These are phyloP conservation scores for Aspergillus fructus DNA, from an alignment of 2,329 filamentous ascomycete species.

Conservation along the genomic window DNA sequence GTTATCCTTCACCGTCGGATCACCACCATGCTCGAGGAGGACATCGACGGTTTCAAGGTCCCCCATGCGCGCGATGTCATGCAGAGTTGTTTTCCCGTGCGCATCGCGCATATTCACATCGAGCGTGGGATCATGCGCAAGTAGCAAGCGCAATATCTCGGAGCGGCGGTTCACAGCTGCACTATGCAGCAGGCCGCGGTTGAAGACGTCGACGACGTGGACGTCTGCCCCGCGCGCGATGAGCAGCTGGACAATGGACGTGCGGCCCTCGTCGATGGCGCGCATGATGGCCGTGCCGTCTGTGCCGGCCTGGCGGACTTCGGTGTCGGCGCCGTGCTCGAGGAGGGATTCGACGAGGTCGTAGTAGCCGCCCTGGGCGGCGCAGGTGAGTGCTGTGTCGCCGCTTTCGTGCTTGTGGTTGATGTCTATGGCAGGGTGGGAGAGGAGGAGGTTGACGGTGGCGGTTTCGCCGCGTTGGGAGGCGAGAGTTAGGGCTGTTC, in stretches of 20 bases:
- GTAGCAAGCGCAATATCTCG: background rate
- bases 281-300: conserved; percentile 8
- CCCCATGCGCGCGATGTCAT: conserved; percentile 1
- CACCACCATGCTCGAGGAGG: conserved; percentile 4
- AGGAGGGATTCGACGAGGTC: conserved; percentile 2
- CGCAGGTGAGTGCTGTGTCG: background rate
- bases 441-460: background rate
- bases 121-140: background rate
- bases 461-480: background rate
- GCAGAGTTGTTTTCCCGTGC: conserved; percentile 7
- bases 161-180: conserved; percentile 3
- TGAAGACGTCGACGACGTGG: conserved; percentile 9
- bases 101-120: conserved; percentile 9
- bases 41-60: background rate
- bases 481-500: conserved; percentile 1
- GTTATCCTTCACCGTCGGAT: conserved; percentile 9
- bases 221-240: background rate
- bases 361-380: background rate
- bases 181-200: conserved; percentile 1
- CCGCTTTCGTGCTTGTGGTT: background rate
- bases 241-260: conserved; percentile 1
- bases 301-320: background rate
- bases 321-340: conserved; percentile 2
- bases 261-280: background rate
- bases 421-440: conserved; percentile 1